These are phyloP conservation scores for Epichloe brachyelytri DNA, from an alignment of 2,329 filamentous ascomycete genomes.

Conservation along the genomic window DNA sequence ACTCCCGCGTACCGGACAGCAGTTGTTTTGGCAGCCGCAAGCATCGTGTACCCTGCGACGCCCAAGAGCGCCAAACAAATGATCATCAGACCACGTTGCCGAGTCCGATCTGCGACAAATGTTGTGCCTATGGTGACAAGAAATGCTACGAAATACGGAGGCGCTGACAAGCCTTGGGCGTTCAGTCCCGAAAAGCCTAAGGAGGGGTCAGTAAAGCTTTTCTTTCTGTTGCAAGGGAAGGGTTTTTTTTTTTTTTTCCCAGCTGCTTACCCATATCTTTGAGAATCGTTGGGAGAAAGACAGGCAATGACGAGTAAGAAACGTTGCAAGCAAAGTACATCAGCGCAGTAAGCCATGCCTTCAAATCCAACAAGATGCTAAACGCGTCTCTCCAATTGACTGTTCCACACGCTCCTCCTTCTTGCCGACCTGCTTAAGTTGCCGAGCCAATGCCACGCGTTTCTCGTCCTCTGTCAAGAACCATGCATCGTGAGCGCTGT, in stretches of 20 bases:
- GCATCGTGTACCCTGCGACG: constrained; percentile 4
- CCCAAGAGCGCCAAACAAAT: constrained; percentile 6
- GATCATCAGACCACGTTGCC: constrained; percentile 7
- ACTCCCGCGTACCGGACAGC: constrained; percentile 4
- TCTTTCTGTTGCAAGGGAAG: no score
- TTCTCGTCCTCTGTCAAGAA: constrained; percentile 11
- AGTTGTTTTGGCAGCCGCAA: constrained; percentile 1
- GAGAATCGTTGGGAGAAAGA: constrained; percentile 12
- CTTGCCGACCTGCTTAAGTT: constrained; percentile 4
- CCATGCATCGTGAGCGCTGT: constrained; percentile 4
- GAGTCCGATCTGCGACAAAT: constrained; percentile 7
- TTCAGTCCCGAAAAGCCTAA: constrained; percentile 10
- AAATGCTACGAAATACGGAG: constrained; percentile 8
- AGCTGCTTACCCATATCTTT: constrained; percentile 7
- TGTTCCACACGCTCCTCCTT: not conserved
- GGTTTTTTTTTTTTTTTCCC: not conserved
- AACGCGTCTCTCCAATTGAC: constrained; percentile 16
- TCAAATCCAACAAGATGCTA: constrained; percentile 19
- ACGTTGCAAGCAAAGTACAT: constrained; percentile 13
- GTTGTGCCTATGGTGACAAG: constrained; percentile 9
- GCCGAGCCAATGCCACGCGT: constrained; percentile 5
- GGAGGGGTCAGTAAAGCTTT: not conserved
- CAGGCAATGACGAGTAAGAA: constrained; percentile 19
- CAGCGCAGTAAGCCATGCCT: constrained; percentile 18
- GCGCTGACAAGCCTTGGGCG: constrained; percentile 11